A percentile compares a stretch with the other conserved stretches of the same genome.
phyloP scores from a whole-genome alignment of 345 rosid genomes.

The Populus nigra region DNA sequence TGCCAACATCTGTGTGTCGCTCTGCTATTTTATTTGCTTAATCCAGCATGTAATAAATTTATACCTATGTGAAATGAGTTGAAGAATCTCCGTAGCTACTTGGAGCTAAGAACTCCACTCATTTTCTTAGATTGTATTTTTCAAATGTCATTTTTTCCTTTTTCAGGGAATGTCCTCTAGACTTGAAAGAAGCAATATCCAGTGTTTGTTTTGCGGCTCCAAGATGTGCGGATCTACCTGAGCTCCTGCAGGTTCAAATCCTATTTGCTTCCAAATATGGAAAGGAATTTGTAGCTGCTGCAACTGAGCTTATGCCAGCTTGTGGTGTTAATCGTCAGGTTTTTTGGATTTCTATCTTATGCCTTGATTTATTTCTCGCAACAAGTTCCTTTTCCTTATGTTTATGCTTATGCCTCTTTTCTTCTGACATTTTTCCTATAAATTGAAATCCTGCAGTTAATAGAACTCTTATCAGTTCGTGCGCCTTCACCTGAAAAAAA shows the following conservation, averaged over 20 bases:
- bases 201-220: conserved; percentile 97
- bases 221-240: conserved; percentile 90
- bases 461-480: conserved; percentile 81
- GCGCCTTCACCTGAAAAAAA: conserved; percentile 76
- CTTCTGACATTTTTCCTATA: conserved; percentile 10
- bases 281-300: conserved; percentile 84
- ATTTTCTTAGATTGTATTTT: conserved; percentile 7
- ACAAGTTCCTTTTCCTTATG: not conserved
- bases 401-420: not conserved
- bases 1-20: not conserved
- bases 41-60: not conserved
- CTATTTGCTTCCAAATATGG: conserved; percentile 82
- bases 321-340: conserved; percentile 99
- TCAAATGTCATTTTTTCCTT: conserved; percentile 4
- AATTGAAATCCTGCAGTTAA: conserved; percentile 50
- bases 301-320: conserved; percentile 88
- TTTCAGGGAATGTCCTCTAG: conserved; percentile 94
- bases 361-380: conserved; percentile 7
- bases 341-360: not conserved
- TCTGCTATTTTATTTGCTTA: conserved; percentile 9
- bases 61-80: not conserved
- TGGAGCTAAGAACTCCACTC: not conserved
- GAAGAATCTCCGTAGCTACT: not conserved
- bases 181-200: conserved; percentile 91
- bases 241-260: conserved; percentile 88